phyloP scores from a whole-genome alignment of 2,329 filamentous ascomycete species.

The Neonectria magnoliae region DNA sequence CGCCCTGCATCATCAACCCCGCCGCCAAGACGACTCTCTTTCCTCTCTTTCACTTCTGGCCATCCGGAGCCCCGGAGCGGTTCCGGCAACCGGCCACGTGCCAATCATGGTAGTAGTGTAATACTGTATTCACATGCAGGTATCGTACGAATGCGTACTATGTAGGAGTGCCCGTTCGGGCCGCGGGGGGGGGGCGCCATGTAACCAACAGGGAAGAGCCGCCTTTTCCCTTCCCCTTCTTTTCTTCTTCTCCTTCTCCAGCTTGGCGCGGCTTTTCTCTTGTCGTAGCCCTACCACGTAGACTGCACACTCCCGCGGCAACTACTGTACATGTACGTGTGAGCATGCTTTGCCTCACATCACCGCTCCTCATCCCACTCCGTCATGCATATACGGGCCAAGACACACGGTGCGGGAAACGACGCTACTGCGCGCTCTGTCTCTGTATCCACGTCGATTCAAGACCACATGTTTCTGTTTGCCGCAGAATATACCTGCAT shows the following conservation, averaged over 20 bases:
- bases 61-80: conserved; percentile 7
- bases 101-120: neutral
- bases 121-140: neutral
- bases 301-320: neutral
- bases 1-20: neutral
- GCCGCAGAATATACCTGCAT: too few relatives aligned
- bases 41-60: neutral
- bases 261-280: neutral
- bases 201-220: neutral
- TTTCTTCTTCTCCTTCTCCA: neutral
- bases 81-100: conserved; percentile 20
- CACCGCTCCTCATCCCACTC: neutral
- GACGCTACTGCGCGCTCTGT: conserved; percentile 13
- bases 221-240: neutral
- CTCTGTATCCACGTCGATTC: neutral
- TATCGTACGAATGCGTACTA: neutral
- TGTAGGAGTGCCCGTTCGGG: neutral
- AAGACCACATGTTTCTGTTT: neutral
- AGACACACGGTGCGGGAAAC: neutral
- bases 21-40: neutral
- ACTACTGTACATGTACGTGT: neutral
- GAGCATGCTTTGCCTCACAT: neutral
- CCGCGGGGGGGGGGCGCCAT: too few relatives aligned
- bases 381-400: conserved; percentile 22
- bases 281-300: neutral